Percentiles rank a stretch among this genome's conserved stretches.
These are phyloP conservation scores for Emergomyces africanus DNA, from an alignment of 2,329 filamentous ascomycete species.

Conservation along the genomic window DNA sequence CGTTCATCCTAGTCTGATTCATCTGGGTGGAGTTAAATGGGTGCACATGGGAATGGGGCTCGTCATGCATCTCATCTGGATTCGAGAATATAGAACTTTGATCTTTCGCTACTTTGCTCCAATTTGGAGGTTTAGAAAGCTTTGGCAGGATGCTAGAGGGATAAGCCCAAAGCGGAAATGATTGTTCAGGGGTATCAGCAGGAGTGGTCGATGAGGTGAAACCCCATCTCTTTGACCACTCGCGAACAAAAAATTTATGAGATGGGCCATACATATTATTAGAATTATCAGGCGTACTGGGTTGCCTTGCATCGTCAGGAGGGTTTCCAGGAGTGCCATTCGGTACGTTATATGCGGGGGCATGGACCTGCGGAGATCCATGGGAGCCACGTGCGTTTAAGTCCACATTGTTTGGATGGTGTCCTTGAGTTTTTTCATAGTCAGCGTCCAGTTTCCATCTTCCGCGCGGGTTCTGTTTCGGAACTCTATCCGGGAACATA, in stretches of 20 bases:
- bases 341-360: not conserved
- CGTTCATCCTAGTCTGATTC: not conserved
- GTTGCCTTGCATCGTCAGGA: not conserved
- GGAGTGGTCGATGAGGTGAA: slow-evolving; percentile 4
- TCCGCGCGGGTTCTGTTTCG: slow-evolving; percentile 1
- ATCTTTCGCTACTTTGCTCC: not conserved
- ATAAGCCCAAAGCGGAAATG: slow-evolving; percentile 15
- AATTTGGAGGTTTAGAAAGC: slow-evolving; percentile 9
- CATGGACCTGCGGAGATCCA: not conserved
- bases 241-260: slow-evolving; percentile 6
- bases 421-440: slow-evolving; percentile 17
- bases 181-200: slow-evolving; percentile 8
- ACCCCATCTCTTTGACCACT: slow-evolving; percentile 12
- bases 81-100: not conserved
- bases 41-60: not conserved
- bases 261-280: slow-evolving; percentile 12
- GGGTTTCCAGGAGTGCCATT: not conserved
- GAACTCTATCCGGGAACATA: slow-evolving; percentile 6
- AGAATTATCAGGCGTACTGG: not conserved
- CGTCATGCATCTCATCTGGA: not conserved
- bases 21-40: not conserved
- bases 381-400: slow-evolving; percentile 1
- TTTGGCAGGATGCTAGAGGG: slow-evolving; percentile 15
- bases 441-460: slow-evolving; percentile 18
- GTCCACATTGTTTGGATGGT: slow-evolving; percentile 16